Evolutionary conservation across 768 basidiomycete genomes (phyloP), one percentile per base, ranked within the genome.

Genomic region (Xanthoconium purpureum): DNA sequence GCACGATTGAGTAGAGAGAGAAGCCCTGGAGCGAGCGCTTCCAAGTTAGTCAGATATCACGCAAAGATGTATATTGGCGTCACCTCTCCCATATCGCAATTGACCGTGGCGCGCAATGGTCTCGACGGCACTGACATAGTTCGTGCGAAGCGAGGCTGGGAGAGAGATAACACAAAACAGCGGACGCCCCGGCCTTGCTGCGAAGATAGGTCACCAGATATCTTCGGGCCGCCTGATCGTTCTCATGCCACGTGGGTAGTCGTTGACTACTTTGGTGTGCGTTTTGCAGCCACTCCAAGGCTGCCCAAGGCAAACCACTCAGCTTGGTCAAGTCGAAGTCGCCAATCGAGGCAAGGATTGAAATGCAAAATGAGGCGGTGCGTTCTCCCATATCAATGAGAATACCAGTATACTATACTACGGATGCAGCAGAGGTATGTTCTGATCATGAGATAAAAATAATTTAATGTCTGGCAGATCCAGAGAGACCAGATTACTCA

Each of bases 71-170:
- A 20, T 6, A 29, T 37, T n/a, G 3, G 20, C 56, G 14, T 56
- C 24, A 80, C 82, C 77, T 83, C 81, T 50, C 82, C 82, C 76
- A 83, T 74, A 63, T 82, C 82, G 48, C 80, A 81, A 53, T 82
- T 83, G 8, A 83, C 76, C 4, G 77, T 77, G 12, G 80, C 80
- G 3, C 60, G 64, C 30, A 72, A 37, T 53, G 55, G 42, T 32
- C 6, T 55, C 2, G 40, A 32, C 5, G 29, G 36, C 20, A 32
- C 29, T 11, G 48, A 45, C 67, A 70, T 70, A 7, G 17, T 52
- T 50, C 3, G 14, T 43, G 11, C 40, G 29, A 17, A 33, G 30
- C 2, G 5, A 40, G 36, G 37, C 1, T 24, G 20, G 37, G 12
- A 35, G 29, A 5, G 14, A 33, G 24, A 49, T 42, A 30, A n/a